Percentiles rank a stretch among this genome's conserved stretches.
phyloP scores from a whole-genome alignment of 2,329 filamentous ascomycete genomes.

The Talaromyces islandicus region DNA sequence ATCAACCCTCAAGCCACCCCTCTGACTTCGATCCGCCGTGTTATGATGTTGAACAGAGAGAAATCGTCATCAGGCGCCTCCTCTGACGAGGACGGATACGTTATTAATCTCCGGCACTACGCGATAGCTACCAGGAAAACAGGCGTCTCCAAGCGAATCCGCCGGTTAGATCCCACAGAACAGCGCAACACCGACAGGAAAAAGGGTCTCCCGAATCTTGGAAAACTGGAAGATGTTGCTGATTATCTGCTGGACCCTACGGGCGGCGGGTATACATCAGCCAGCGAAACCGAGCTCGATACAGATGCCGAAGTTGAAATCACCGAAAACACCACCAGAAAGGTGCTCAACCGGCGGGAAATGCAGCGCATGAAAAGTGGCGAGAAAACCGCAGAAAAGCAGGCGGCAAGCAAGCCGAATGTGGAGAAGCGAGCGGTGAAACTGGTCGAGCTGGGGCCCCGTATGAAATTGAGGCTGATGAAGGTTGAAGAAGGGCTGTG shows the following conservation, averaged over 20 bases:
- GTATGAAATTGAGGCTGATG: slow-evolving; percentile 80
- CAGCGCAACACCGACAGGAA: slow-evolving; percentile 65
- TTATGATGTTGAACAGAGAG: slow-evolving; percentile 85
- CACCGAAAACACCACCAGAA: slow-evolving; percentile 49
- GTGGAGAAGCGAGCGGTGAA: slow-evolving; percentile 87
- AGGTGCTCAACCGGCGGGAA: slow-evolving; percentile 48
- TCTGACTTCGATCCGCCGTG: slow-evolving; percentile 83
- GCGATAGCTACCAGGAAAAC: slow-evolving; percentile 87
- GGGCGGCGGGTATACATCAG: slow-evolving; percentile 82
- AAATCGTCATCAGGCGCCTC: slow-evolving; percentile 27
- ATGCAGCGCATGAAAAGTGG: slow-evolving; percentile 39
- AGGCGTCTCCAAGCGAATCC: slow-evolving; percentile 76
- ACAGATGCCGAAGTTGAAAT: slow-evolving; percentile 96
- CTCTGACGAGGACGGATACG: slow-evolving; percentile 60
- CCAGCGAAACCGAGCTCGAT: slow-evolving; percentile 86
- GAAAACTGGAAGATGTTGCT: slow-evolving; percentile 84
- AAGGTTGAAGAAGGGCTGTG: slow-evolving; percentile 96
- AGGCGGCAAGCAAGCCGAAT: slow-evolving; percentile 33
- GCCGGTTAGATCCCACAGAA: slow-evolving; percentile 79
- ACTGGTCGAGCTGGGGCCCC: slow-evolving; percentile 82
- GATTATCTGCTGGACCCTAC: slow-evolving; percentile 83
- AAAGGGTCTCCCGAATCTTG: slow-evolving; percentile 76
- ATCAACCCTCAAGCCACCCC: slow-evolving; percentile 90
- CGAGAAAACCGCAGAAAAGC: slow-evolving; percentile 41
- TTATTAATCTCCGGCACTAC: slow-evolving; percentile 86